Conservation (phyloP, 1,284 basidiomycete genomes). For the Ganoderma leucocontextum region DNA sequence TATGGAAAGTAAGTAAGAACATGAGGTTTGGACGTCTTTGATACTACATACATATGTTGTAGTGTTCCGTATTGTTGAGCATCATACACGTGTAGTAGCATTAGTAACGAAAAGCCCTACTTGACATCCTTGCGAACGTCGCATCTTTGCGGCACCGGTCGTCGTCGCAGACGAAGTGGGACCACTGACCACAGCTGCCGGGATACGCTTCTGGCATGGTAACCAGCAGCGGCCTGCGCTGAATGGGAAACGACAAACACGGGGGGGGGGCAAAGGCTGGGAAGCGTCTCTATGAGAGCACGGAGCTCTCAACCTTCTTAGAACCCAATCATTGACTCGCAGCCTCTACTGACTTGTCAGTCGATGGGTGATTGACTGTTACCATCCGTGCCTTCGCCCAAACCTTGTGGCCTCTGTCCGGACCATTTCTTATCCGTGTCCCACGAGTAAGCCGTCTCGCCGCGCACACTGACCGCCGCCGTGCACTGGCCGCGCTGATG, state of each 20-base stretch:
- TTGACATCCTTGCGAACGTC: background rate
- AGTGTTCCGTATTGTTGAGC: background rate
- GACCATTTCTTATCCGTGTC: background rate
- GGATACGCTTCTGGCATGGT: background rate
- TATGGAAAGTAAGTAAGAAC: too few species aligned
- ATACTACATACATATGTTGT: background rate
- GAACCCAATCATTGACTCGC: background rate
- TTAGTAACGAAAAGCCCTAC: background rate
- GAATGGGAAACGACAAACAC: background rate
- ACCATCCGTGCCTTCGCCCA: background rate
- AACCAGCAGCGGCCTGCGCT: background rate
- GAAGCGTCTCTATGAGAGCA: background rate
- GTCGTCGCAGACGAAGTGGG: background rate
- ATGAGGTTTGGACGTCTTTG: too few species aligned
- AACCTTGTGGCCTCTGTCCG: background rate
- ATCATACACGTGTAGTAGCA: background rate
- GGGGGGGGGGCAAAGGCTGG: background rate
- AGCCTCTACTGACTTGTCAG: background rate
- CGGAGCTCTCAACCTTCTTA: background rate
- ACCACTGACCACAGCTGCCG: background rate
- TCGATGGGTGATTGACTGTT: background rate
- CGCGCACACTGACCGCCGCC: background rate
- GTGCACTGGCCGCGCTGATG: background rate
- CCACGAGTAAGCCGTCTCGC: too few species aligned
- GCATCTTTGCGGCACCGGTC: constrained; percentile 1